Evolutionary conservation across 2,329 filamentous ascomycete species (phyloP), one percentile per base, ranked within the genome.

Genomic region (Fusarium robinianum): DNA sequence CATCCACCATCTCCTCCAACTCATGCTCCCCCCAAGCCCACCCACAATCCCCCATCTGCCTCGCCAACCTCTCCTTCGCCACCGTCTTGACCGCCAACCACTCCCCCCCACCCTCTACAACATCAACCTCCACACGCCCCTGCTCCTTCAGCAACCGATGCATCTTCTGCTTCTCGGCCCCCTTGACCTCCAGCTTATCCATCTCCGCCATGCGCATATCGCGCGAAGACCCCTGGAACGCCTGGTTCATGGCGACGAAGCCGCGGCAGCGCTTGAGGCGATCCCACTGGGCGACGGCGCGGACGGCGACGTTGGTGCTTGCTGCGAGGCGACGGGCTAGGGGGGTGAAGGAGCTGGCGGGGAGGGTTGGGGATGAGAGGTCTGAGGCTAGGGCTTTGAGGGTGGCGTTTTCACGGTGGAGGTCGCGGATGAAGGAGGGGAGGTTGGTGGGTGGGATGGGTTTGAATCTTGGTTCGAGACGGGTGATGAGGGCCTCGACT

Each of bases 41-140:
- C 4, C 70, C 70, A n/a, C 61, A 61, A 31, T 71, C 69, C 3
- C 63, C 63, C 70, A 73, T 67, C 31, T 73, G 68, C 4, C 68
- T 58, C 6, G 66, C 66, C 37, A 72, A 57, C 18, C 68, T 56
- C 32, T 66, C 60, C 9, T 56, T 50, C 33, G 60, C 61, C 2
- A 69, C 52, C 6, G 62, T 58, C 19, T 65, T 62, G 30, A 66
- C 46, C 11, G 61, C 61, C 23, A 72, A 31, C 67, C 67, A 72
- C 51, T 68, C 61, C 3, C 35, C 42, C 5, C 64, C 68, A n/a
- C 57, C 61, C 7, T 66, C 59, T 14, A 72, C 67, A 22, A 71
- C 64, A 17, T 68, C 57, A 1, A 69, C 67, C 15, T 67, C 64
- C 6, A 67, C 57, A 4, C 65, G 63, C 21, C 58, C 59, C 39